A percentile compares a stretch with the other conserved stretches of the same genome.
These are phyloP conservation scores for Neurospora crassa DNA, from an alignment of 2,329 filamentous ascomycete genomes.

Conservation along the genomic window DNA sequence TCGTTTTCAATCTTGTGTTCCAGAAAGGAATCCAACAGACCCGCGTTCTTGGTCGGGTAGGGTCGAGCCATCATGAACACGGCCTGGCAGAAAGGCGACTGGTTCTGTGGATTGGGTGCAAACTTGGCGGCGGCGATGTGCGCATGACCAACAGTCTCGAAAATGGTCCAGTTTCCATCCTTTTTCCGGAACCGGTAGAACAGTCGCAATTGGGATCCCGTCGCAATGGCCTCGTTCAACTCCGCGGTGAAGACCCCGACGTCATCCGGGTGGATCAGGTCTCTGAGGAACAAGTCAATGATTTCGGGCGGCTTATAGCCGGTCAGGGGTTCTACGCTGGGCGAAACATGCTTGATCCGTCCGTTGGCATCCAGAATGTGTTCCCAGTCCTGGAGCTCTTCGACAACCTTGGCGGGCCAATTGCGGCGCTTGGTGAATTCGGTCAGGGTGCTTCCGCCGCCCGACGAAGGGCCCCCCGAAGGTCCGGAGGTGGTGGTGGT, in stretches of 20 bases:
- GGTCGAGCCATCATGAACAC: conserved; percentile 90
- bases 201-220: conserved; percentile 67
- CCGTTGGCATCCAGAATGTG: conserved; percentile 81
- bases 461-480: conserved; percentile 24
- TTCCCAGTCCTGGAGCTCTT: conserved; percentile 81
- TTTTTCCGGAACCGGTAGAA: conserved; percentile 76
- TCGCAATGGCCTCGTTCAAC: conserved; percentile 80
- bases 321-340: conserved; percentile 63
- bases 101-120: conserved; percentile 52
- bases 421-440: conserved; percentile 55
- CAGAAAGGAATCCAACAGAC: conserved; percentile 80
- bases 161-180: conserved; percentile 66
- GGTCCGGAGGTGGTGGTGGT: conserved; percentile 34
- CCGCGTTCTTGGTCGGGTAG: conserved; percentile 81
- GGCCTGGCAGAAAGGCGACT: conserved; percentile 67
- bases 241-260: conserved; percentile 74
- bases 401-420: conserved; percentile 82
- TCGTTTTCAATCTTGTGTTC: conserved; percentile 98
- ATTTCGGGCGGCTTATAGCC: conserved; percentile 66
- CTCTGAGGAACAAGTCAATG: conserved; percentile 64
- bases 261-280: conserved; percentile 82
- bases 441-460: conserved; percentile 35
- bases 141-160: conserved; percentile 88
- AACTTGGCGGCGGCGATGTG: conserved; percentile 67
- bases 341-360: conserved; percentile 76